Evolutionary conservation across 164 flowering plant genomes (phyloP).

Genomic region (Umbilicus rupestris): DNA sequence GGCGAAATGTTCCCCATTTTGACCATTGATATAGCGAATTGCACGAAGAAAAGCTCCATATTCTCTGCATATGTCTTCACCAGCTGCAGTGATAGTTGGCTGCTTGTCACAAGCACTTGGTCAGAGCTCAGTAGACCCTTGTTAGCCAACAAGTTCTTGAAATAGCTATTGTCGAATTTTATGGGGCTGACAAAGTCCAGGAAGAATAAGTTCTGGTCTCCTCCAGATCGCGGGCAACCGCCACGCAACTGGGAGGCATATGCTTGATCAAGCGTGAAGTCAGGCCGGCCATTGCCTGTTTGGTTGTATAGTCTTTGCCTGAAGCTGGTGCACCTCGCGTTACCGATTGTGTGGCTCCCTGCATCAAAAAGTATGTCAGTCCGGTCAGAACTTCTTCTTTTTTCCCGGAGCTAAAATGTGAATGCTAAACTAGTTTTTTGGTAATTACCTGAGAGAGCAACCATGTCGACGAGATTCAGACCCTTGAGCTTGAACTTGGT

Average conservation of each 20-base stretch:
- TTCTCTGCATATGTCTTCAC: conserved; percentile 70
- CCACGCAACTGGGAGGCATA: conserved; percentile 54
- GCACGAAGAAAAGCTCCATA: conserved; percentile 56
- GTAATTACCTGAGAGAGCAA: conserved; percentile 83
- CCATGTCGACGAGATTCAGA: conserved; percentile 69
- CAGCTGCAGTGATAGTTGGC: conserved; percentile 32
- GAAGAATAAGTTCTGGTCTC: conserved; percentile 75
- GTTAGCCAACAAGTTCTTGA: conserved; percentile 57
- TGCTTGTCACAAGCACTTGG: conserved; percentile 57
- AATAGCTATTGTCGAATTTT: conserved; percentile 76
- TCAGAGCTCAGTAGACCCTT: conserved; percentile 82
- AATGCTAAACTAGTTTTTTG: background rate
- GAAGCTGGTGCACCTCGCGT: conserved; percentile 76
- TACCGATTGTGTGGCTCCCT: conserved; percentile 98
- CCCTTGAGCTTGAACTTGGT: conserved; percentile 72
- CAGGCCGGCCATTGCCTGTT: conserved; percentile 69
- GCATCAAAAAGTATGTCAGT: conserved; percentile 9
- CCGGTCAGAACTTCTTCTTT: background rate
- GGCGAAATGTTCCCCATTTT: conserved; percentile 88
- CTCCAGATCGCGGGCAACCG: conserved; percentile 84
- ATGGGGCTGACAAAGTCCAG: conserved; percentile 58
- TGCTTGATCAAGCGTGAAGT: conserved; percentile 43
- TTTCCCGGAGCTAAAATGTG: background rate
- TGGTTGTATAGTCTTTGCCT: conserved; percentile 96
- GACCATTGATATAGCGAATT: conserved; percentile 80